Percentiles rank a stretch among this genome's conserved stretches.
phyloP scores from a whole-genome alignment of 139 green algal species.

The Chlorella sp. region DNA sequence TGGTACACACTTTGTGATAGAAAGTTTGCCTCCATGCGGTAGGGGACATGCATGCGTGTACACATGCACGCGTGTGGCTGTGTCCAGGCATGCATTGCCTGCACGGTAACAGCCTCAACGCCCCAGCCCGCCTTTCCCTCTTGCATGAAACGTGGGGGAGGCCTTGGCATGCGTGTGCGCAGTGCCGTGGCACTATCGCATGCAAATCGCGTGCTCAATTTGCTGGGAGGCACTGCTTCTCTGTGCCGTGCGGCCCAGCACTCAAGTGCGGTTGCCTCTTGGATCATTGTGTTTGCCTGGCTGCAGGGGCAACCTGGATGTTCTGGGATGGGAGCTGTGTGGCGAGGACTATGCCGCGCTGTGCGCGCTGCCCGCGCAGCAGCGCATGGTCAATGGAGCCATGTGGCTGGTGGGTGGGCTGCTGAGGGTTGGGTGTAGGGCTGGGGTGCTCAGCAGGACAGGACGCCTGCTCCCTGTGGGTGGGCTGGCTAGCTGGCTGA shows the following conservation, averaged over 20 bases:
- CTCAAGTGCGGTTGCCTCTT: too few relatives aligned
- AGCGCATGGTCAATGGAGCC: conserved; percentile 79
- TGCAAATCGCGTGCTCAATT: neutral
- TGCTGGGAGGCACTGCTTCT: neutral
- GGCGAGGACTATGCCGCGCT: conserved; percentile 69
- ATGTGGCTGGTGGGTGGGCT: conserved; percentile 58
- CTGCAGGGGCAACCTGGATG: conserved; percentile 83
- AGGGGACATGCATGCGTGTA: neutral
- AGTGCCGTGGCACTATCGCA: neutral
- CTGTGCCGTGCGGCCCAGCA: too few relatives aligned
- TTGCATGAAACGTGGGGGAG: neutral
- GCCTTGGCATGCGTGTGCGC: neutral
- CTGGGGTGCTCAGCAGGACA: neutral
- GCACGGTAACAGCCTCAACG: neutral
- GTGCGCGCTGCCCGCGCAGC: conserved; percentile 60
- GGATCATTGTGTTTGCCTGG: neutral
- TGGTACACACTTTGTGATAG: neutral
- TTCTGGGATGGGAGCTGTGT: conserved; percentile 72
- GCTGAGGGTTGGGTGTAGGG: neutral
- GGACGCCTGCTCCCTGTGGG: neutral
- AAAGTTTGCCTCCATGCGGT: neutral
- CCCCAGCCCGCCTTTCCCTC: neutral
- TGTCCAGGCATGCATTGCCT: conserved; percentile 42
- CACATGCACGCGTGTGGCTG: neutral
- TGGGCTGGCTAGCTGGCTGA: conserved; percentile 43